phyloP scores from a whole-genome alignment of 768 basidiomycete genomes.

The Podaxis mareebaensis region DNA sequence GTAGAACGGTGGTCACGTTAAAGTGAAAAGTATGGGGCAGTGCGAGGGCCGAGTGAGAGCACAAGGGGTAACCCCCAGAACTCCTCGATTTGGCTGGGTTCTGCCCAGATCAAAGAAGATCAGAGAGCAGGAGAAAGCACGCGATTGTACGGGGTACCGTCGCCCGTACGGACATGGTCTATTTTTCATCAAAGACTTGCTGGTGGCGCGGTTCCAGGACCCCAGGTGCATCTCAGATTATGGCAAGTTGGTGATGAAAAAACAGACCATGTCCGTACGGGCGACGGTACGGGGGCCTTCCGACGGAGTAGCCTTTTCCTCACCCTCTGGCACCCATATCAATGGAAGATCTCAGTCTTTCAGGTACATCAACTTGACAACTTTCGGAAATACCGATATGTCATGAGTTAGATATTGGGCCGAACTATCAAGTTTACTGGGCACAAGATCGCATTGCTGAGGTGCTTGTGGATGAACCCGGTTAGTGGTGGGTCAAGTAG shows the following conservation, averaged over 20 bases:
- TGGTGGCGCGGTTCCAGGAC: too few relatives aligned
- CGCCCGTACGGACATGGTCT: too few relatives aligned
- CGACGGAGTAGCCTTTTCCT: not conserved
- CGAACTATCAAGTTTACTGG: too few relatives aligned
- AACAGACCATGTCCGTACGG: too few relatives aligned
- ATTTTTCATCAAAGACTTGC: too few relatives aligned
- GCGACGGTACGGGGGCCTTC: not conserved
- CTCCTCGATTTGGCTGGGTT: not conserved
- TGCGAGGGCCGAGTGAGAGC: not conserved
- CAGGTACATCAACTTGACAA: too few relatives aligned
- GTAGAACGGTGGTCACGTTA: not conserved
- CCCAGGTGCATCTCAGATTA: too few relatives aligned
- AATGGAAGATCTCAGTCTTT: not conserved
- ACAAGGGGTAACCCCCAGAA: not conserved
- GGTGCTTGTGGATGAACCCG: too few relatives aligned
- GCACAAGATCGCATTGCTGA: too few relatives aligned
- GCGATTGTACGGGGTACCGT: not conserved
- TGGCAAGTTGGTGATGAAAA: too few relatives aligned
- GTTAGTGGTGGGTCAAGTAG: not conserved
- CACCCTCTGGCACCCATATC: not conserved
- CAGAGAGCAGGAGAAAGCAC: not conserved
- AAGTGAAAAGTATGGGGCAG: not conserved
- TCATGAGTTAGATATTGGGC: too few relatives aligned
- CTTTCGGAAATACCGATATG: too few relatives aligned
- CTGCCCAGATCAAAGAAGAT: not conserved